Base-by-base conservation (phyloP, 352 stramenopile species). In the Pseudoperonospora humuli region DNA sequence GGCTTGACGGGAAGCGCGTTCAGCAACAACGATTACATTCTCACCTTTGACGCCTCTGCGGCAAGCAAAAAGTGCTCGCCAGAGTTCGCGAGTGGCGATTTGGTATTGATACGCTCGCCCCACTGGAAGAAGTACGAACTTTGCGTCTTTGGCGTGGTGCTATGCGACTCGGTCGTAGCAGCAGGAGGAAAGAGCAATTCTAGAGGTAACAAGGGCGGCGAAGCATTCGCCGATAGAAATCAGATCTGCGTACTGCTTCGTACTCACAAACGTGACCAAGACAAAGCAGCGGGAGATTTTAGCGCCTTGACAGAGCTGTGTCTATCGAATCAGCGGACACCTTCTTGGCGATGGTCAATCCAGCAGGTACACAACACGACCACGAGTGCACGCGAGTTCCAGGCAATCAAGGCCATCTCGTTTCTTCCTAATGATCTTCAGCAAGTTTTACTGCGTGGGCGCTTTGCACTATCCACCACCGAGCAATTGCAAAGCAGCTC, bases 301-400 rank as follows among this genome's bases (percentile, higher is more conserved):
- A 50, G 45, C 4, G 59, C 64, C 8, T 41, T 89, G 13, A 79
- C 67, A 9, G 74, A 89, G 42, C 60, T 84, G 44, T 86, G 74
- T 56, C 50, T 88, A 0, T 70, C 74, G 10, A 89, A 88, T 54
- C 69, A 83, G 43, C 63, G 61, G 0, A 61, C 54, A 1, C 14
- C 59, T 2, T 71, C 67, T 19, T 88, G 76, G 76, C 58, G 52
- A 37, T 89, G 76, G 76, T 59, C 66, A 2, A 54, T 86, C 2
- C 69, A 82, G 21, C 63, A 84, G 47, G 71, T 85, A 7, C 67
- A 86, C 51, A 89, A 85, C 42, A 70, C 74, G 33, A 85, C 67
- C 19, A 89, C 76, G 7, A 86, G 71, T 35, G 74, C 76, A 2
- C 69, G 79, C n/a, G 79, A 92, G 56, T 92, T 76, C 41, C 79